A percentile compares a stretch with the other conserved stretches of the same genome.
Evolutionary conservation across 129 eudicot species (phyloP).

Genomic region (Rutidosis leptorrhynchoides): DNA sequence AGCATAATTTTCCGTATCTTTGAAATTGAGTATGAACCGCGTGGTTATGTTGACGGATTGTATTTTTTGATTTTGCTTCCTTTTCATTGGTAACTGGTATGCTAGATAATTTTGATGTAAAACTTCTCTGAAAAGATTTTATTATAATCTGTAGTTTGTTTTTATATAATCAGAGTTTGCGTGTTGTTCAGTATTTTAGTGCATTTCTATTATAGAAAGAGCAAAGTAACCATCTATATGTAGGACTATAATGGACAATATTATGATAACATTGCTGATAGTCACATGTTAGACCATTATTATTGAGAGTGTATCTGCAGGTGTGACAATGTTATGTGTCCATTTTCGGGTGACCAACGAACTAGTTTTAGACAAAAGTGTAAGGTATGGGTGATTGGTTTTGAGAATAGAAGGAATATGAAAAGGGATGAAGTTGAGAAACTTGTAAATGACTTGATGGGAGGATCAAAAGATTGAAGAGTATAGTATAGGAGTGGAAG

Average conservation of each 20-base stretch:
- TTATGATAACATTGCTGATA: neutral
- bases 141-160: slow-evolving; percentile 9
- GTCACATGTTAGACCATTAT: neutral
- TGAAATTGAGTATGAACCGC: slow-evolving; percentile 19
- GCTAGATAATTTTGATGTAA: slow-evolving; percentile 32
- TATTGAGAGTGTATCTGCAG: neutral
- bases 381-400: slow-evolving; percentile 1
- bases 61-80: slow-evolving; percentile 15
- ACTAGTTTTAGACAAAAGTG: slow-evolving; percentile 8
- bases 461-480: neutral
- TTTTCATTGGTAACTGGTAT: slow-evolving; percentile 13
- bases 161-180: neutral
- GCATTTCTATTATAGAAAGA: neutral
- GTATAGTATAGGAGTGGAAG: neutral
- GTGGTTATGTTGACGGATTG: neutral
- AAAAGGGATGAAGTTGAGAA: slow-evolving; percentile 2
- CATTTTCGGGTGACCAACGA: slow-evolving; percentile 7
- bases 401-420: slow-evolving; percentile 3
- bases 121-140: slow-evolving; percentile 2
- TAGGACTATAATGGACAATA: no score
- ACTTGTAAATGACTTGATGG: neutral
- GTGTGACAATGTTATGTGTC: slow-evolving; percentile 10
- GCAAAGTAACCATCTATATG: neutral
- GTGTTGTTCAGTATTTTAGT: neutral
- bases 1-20: slow-evolving; percentile 12